phyloP scores from a whole-genome alignment of 2,329 filamentous ascomycete species.

The Polytolypa hystricis region DNA sequence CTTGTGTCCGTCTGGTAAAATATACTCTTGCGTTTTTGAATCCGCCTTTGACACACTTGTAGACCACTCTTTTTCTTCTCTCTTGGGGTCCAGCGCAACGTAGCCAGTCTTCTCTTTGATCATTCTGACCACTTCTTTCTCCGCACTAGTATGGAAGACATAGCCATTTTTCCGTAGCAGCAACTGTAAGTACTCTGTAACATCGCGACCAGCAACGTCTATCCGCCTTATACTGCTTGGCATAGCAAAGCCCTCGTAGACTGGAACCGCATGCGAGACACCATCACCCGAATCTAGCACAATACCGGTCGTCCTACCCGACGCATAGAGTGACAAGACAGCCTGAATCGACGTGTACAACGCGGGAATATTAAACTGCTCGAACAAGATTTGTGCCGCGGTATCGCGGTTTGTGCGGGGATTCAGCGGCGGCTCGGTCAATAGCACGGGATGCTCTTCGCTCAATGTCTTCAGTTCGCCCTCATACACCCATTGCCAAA shows the following conservation, averaged over 20 bases:
- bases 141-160: conserved; percentile 92
- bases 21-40: conserved; percentile 73
- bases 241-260: conserved; percentile 96
- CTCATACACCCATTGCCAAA: conserved; percentile 96
- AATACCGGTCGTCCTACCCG: conserved; percentile 88
- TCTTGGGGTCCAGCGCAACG: conserved; percentile 78
- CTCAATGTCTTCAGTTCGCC: conserved; percentile 93
- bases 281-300: conserved; percentile 93
- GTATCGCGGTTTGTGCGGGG: conserved; percentile 91
- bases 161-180: conserved; percentile 85
- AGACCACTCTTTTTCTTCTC: conserved; percentile 94
- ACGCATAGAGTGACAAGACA: conserved; percentile 89
- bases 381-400: conserved; percentile 93
- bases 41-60: conserved; percentile 59
- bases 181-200: conserved; percentile 89
- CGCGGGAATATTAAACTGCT: conserved; percentile 96
- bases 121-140: conserved; percentile 95
- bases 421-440: conserved; percentile 93
- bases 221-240: conserved; percentile 90
- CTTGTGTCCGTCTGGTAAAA: conserved; percentile 83
- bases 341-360: conserved; percentile 96
- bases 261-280: conserved; percentile 91
- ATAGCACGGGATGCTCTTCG: conserved; percentile 94
- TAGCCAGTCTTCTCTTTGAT: conserved; percentile 96
- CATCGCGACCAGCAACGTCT: conserved; percentile 89